Evolutionary conservation across 108 stramenopile species (phyloP), one percentile per base, ranked within the genome.

Genomic region (Nitzschia palea): DNA sequence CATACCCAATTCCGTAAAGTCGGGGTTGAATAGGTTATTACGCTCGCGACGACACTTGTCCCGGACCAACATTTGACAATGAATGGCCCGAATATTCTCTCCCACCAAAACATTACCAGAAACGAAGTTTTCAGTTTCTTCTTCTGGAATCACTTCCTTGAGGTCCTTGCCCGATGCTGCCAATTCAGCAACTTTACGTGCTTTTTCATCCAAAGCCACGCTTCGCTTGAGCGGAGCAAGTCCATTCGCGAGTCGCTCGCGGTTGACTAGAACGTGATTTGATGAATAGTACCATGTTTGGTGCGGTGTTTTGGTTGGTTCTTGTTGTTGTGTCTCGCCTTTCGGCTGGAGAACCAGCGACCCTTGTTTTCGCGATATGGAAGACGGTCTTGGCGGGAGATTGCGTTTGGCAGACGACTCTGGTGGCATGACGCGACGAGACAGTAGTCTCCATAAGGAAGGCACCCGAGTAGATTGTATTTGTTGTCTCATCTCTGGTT

Each of bases 261-360:
- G 42, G 56, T 81, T 81, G 57, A 77, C 70, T 29, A 81, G 35
- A 23, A 81, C 63, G 43, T 81, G 80, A 44, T 81, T 81, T 42
- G 48, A 54, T 0, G 70, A 68, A 35, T 37, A 58, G 55, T 68
- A 68, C 56, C 56, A 56, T 6, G 67, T 58, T 22, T 68, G 43
- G 34, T 68, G 67, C 6, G 28, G 62, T 29, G 40, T 18, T 43
- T 60, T 23, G 4, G 54, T 5, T 55, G 29, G 54, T 32, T 55
- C 27, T 30, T 9, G 54, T 17, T 32, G 54, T 5, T 20, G 18
- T n/a, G n/a, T n/a, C n/a, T n/a, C n/a, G n/a, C n/a, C n/a, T n/a
- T n/a, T n/a, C n/a, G n/a, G n/a, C n/a, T n/a, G n/a, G n/a, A n/a
- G n/a, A n/a, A n/a, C n/a, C n/a, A n/a, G n/a, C n/a, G n/a, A n/a